Percentiles rank a stretch among this genome's conserved stretches.
These are phyloP conservation scores for Exophiala sp. DNA, from an alignment of 2,329 filamentous ascomycete species.

Conservation along the genomic window DNA sequence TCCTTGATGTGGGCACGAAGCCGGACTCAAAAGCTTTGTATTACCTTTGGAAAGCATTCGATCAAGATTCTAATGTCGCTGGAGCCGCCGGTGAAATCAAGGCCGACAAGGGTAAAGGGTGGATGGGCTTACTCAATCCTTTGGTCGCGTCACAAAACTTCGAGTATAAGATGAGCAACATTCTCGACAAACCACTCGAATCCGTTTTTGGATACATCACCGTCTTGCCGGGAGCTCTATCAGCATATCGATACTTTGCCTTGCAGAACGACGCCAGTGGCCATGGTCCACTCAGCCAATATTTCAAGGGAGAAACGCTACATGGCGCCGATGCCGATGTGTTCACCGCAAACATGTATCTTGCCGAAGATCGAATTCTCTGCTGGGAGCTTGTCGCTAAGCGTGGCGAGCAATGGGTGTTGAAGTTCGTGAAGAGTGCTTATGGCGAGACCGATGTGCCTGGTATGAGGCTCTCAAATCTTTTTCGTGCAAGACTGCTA, in stretches of 20 bases:
- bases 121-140: conserved; percentile 82
- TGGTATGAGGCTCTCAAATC: conserved; percentile 55
- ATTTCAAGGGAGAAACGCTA: conserved; percentile 97
- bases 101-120: conserved; percentile 85
- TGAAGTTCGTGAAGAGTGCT: conserved; percentile 96
- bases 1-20: conserved; percentile 93
- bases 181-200: conserved; percentile 93
- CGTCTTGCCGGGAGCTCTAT: conserved; percentile 88
- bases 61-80: conserved; percentile 94
- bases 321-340: conserved; percentile 96
- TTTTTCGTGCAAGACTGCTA: background rate
- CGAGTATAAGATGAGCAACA: conserved; percentile 99
- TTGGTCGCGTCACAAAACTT: conserved; percentile 97
- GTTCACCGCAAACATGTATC: conserved; percentile 98
- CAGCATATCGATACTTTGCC: conserved; percentile 92
- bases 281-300: conserved; percentile 91
- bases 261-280: conserved; percentile 95
- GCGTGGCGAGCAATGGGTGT: conserved; percentile 87
- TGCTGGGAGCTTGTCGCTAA: conserved; percentile 98
- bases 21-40: conserved; percentile 89
- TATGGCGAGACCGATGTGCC: conserved; percentile 98
- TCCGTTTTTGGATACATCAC: conserved; percentile 98
- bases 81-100: conserved; percentile 97
- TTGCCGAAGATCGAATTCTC: conserved; percentile 96
- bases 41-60: conserved; percentile 97